Evolutionary conservation across 1,139 yeast species (phyloP).

Genomic region (Yamadazyma aaseri): DNA sequence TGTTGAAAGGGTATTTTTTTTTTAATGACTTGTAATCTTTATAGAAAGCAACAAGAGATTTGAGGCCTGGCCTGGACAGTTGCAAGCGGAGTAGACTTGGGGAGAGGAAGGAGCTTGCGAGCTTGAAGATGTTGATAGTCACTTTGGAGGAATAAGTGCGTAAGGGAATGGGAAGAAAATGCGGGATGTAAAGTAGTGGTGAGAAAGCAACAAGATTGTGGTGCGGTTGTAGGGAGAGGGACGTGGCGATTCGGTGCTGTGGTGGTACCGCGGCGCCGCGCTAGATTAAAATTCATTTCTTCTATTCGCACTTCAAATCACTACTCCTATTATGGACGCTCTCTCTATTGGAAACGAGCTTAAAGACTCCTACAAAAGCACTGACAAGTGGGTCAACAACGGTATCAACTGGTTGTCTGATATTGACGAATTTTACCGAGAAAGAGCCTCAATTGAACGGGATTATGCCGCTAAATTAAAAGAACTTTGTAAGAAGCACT

Average conservation of each 20-base stretch:
- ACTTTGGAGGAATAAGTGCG: no score
- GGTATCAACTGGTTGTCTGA: slow-evolving; percentile 78
- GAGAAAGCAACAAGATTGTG: no score
- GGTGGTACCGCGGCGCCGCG: neutral
- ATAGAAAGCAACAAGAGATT: slow-evolving; percentile 17
- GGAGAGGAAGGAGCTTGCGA: no score
- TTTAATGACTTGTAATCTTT: slow-evolving; percentile 27
- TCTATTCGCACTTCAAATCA: no score
- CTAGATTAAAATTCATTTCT: no score
- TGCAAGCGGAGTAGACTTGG: no score
- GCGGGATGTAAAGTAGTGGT: no score
- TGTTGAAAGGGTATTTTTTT: slow-evolving; percentile 15
- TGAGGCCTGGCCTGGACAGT: slow-evolving; percentile 11
- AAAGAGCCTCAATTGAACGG: slow-evolving; percentile 75
- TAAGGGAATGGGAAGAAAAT: no score
- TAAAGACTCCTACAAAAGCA: slow-evolving; percentile 75
- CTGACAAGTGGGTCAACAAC: slow-evolving; percentile 72
- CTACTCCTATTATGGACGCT: slow-evolving; percentile 16
- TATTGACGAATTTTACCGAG: slow-evolving; percentile 78
- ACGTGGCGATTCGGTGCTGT: neutral
- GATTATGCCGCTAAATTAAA: slow-evolving; percentile 75
- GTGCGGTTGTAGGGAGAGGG: no score
- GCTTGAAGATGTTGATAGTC: no score
- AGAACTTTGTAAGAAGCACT: slow-evolving; percentile 64
- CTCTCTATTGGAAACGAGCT: slow-evolving; percentile 64